Evolutionary conservation across 352 stramenopile genomes (phyloP), one percentile per base, ranked within the genome.

Genomic region (Globisporangium solare): DNA sequence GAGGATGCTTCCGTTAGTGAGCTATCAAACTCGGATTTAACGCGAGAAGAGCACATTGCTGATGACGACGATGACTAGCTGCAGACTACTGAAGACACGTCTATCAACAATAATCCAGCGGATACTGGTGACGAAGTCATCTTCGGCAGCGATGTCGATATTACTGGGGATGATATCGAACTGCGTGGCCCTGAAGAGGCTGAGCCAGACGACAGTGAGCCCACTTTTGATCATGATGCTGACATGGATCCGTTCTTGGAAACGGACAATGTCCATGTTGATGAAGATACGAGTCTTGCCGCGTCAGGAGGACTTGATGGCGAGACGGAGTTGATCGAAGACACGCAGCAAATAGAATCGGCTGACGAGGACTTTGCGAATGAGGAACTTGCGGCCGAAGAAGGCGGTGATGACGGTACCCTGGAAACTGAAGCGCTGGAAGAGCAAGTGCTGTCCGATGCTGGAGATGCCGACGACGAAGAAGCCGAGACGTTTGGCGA

Each of bases 401-500:
- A 8, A 11, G 39, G 47, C 8, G 42, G n/a, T 22, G 17, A 18
- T 8, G 27, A 32, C 6, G 11, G 17, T 6, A 39, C 12, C 1
- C 27, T 10, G 27, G 27, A 35, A 6, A 35, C 2, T 35, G 46
- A 56, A 32, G 48, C n/a, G 27, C 58, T 17, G n/a, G 54, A 56
- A 21, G 65, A 60, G 1, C 65, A 71, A 17, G 27, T 12, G 10
- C 51, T 81, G 3, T 70, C 54, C 39, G 66, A 72, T 40, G 69
- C 52, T 6, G 73, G 76, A 39, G 81, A 88, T 40, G 74, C 77
- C 2, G 82, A 90, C 24, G 82, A 94, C 22, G 84, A 92, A 64
- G 77, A 87, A 59, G 77, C 74, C 17, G 76, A 92, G 63, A 79
- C 56, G 39, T 92, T 89, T 58, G 84, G 78, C 2, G 83, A 92